Base-by-base conservation (phyloP, 129 eudicot genomes). In the sunflower (Helianthus annuus) region DNA sequence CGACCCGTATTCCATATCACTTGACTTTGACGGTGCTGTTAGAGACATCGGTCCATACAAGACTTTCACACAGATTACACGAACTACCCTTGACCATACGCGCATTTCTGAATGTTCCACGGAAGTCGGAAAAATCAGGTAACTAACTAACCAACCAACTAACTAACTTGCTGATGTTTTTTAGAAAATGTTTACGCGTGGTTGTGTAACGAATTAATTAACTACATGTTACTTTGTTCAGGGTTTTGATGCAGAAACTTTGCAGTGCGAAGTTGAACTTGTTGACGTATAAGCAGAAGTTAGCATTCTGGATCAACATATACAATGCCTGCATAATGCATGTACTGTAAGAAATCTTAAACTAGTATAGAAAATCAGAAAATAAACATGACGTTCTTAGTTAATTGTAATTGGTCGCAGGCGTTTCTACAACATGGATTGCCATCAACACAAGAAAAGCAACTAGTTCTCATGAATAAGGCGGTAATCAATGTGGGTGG, bases 271-370 rank as follows among this genome's bases (percentile, higher is more conserved):
- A 95, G 76, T 68, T 91, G 69, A 83, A 83, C 52, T 54, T 63
- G 60, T 74, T 91, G 81, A 83, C 82, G 64, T 81, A 95, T 90
- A 91, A 90, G 74, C 96, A 91, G 80, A 95, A 95, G 85, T 79
- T 90, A 81, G 99, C 99, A 68, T 90, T 95, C 79, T 90, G 97
- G 99, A 95, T 95, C 75, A 95, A 95, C 64, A 75, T 90, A 73
- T 90, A 90, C 67, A 95, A 95, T 58, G 86, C 91, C 88, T 85
- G 96, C 85, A 84, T 95, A 85, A 90, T 95, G 99, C 88, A 91
- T 87, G 99, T 95, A 91, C 84, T 74, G 90, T 85, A 78, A 85
- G 86, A 87, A 44, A 74, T 76, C 77, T 82, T 65, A 55, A 13
- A 62, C 36, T 72, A 59, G 56, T 62, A 84, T 1, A 7, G 56